phyloP scores from a whole-genome alignment of 345 rosid genomes.

The Erodium maritimum region DNA sequence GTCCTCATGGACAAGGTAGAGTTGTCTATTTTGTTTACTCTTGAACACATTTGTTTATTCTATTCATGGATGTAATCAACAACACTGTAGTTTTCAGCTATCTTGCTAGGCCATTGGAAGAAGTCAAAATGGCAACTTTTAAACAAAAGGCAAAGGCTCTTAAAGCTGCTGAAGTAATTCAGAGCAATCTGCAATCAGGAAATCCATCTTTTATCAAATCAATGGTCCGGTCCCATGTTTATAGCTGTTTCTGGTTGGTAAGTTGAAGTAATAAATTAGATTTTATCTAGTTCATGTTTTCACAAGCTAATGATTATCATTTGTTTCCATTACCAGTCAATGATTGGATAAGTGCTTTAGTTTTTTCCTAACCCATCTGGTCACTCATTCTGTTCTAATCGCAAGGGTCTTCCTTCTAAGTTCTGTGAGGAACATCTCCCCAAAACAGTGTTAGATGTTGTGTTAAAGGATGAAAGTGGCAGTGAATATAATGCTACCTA shows the following conservation, averaged over 20 bases:
- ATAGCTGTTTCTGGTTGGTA: conserved; percentile 67
- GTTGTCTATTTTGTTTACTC: neutral
- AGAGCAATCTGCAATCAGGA: conserved; percentile 20
- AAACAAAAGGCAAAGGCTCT: conserved; percentile 29
- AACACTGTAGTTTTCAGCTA: conserved; percentile 21
- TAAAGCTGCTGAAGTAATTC: conserved; percentile 35
- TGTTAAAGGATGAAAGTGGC: conserved; percentile 28
- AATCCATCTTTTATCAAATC: conserved; percentile 49
- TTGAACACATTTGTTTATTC: neutral
- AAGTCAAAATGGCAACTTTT: conserved; percentile 30
- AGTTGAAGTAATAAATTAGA: conserved; percentile 6
- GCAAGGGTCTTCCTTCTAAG: conserved; percentile 30
- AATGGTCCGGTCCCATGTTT: conserved; percentile 68
- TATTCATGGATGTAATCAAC: neutral
- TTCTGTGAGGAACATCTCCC: conserved; percentile 31
- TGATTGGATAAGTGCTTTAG: neutral
- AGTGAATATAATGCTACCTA: conserved; percentile 18
- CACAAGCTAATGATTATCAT: neutral
- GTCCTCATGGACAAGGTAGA: conserved; percentile 28
- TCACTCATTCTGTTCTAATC: neutral
- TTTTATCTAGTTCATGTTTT: neutral
- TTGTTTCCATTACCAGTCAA: neutral
- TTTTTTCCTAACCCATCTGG: neutral
- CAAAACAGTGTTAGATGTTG: conserved; percentile 11
- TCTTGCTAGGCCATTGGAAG: conserved; percentile 34